Base-by-base conservation (phyloP, 306 rosid genomes). In the Gynostemma pentaphyllum region DNA sequence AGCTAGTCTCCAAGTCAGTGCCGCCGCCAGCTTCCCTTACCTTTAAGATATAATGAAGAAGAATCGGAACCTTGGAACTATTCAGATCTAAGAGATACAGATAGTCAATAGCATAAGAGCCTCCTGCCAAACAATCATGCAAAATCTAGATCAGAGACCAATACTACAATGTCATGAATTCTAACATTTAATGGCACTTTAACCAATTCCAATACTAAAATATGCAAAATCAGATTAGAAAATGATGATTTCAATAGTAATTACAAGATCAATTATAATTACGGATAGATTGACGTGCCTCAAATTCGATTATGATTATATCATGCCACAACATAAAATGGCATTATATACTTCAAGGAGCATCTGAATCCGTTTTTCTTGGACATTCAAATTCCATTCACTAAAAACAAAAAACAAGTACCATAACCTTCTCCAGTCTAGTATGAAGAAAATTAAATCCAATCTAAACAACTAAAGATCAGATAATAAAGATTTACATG, bases 1-100 rank as follows among this genome's bases (percentile, higher is more conserved):
- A 79, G 89, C 49, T 48, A 23, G 68, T 80, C 96, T 80, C 96
- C 98, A 88, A 78, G 86, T 68, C 23, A 81, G 60, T 42, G 97
- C 67, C 12, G 97, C 74, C 53, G 99, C 91, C 99, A 94, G 87
- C 72, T 83, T 79, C 14, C 70, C 75, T 84, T 75, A 29, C 45
- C 66, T 70, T 65, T 70, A 78, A 74, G 44, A 71, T 69, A 46
- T 62, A 36, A n/a, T 68, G 62, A 32, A 69, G 70, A 74, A 64
- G 70, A 44, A 72, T 46, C 45, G 69, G 74, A 62, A 67, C 36
- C 71, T 63, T 63, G 68, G 75, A 64, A 72, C 70, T 80, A 74
- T 78, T 72, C 89, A 75, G 95, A 94, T 94, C 97, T 78, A 76
- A 14, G 72, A 64, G 70, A 70, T 41, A 74, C 75, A 74, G 64